Conservation (phyloP, 805 yeast species). For the Pichia insulana region DNA sequence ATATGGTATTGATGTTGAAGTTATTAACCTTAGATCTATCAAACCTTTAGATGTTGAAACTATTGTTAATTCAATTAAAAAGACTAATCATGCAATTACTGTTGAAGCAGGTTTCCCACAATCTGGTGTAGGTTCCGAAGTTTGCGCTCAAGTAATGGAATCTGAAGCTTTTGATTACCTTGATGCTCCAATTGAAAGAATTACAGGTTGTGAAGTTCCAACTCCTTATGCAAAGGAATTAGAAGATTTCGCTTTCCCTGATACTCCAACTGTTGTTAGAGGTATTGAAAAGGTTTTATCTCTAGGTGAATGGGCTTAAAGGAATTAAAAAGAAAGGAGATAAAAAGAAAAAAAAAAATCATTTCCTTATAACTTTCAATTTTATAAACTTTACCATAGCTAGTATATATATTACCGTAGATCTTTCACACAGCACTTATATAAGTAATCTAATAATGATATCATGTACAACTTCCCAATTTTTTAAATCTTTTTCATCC, state of each 20-base stretch:
- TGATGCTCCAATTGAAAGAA: slow-evolving; percentile 97
- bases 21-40: slow-evolving; percentile 89
- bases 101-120: slow-evolving; percentile 98
- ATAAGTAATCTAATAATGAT: too few relatives aligned
- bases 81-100: slow-evolving; percentile 92
- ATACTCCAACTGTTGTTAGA: slow-evolving; percentile 78
- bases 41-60: slow-evolving; percentile 91
- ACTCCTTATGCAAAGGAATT: slow-evolving; percentile 95
- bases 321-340: background rate
- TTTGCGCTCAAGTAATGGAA: slow-evolving; percentile 96
- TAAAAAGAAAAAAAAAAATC: background rate
- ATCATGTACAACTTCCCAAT: too few relatives aligned
- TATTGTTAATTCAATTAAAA: slow-evolving; percentile 80
- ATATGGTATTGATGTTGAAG: slow-evolving; percentile 86
- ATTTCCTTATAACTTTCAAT: background rate
- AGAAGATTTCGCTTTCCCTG: slow-evolving; percentile 99
- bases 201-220: slow-evolving; percentile 99
- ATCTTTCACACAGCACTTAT: background rate
- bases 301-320: slow-evolving; percentile 32
- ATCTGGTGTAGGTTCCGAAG: slow-evolving; percentile 97
- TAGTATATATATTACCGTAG: too few relatives aligned
- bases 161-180: slow-evolving; percentile 95
- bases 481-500: slow-evolving; percentile 26
- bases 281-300: slow-evolving; percentile 77
- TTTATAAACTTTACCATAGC: too few relatives aligned